Base-by-base conservation (phyloP, 2,329 filamentous ascomycete species). In the Clarireedia sp. region DNA sequence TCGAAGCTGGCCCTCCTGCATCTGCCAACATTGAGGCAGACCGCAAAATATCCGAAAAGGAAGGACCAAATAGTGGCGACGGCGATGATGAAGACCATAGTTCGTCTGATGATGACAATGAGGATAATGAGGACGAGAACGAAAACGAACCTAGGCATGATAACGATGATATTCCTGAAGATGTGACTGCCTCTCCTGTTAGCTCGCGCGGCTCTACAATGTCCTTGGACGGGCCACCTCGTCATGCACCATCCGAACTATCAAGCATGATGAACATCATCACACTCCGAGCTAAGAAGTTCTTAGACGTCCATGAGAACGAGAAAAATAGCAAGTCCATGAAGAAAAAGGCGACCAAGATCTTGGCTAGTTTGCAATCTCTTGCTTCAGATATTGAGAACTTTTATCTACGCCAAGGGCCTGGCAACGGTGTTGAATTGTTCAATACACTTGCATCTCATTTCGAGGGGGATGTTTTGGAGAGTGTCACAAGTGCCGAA, bases 401-500 rank as follows among this genome's bases (percentile, higher is more conserved):
- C 0, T 90, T 86, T 67, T 95, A 92, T 68, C 73, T 85, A 12
- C 74, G 75, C 40, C 75, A 77, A 44, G 76, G 75, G 1, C 69
- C 77, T 1, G 72, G 72, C 5, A 75, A 80, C 41, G 89, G 87
- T 10, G 74, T 78, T 33, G 73, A 78, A 2, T 75, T 96, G 0
- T 97, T 97, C 71, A 75, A 78, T 33, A 82, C 79, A 50, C 74
- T 99, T 56, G 89, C 90, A 0, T 79, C 81, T 3, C 91, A 94
- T 67, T 99, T 99, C 64, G 87, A 95, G 65, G 85, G 86, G 0
- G 89, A 96, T 71, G 86, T 94, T 1, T 72, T 96, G 53, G 88
- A 96, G 67, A 95, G 90, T 68, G 91, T 96, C 52, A 99, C 94
- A 0, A 99, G 94, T 71, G 91, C 92, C 48, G 94, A 99, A 69